A percentile compares a stretch with the other conserved stretches of the same genome.
These are phyloP conservation scores for Colletotrichum sansevieriae DNA, from an alignment of 2,329 filamentous ascomycete species.

Conservation along the genomic window DNA sequence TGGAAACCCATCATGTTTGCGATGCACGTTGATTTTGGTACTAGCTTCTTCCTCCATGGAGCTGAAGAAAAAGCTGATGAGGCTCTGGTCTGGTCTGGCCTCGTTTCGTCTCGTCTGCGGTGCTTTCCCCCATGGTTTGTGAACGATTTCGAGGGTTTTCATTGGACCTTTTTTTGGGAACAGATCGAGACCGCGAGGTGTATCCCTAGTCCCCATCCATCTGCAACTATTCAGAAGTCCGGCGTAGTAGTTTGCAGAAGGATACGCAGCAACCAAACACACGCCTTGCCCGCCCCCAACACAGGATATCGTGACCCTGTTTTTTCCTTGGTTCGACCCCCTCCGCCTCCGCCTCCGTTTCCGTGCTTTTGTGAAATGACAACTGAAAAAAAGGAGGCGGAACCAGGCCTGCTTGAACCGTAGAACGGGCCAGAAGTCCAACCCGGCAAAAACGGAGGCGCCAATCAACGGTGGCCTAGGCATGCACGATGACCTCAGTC, in stretches of 20 bases:
- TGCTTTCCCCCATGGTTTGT: neutral
- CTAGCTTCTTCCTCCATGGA: constrained; percentile 2
- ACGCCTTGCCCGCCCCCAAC: constrained; percentile 2
- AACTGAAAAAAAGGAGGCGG: neutral
- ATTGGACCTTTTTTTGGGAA: neutral
- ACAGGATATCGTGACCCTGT: neutral
- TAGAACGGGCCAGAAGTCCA: neutral
- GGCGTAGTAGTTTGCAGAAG: neutral
- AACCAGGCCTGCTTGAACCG: neutral
- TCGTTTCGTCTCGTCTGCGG: neutral
- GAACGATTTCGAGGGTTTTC: neutral
- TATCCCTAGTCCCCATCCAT: neutral
- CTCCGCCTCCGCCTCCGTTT: neutral
- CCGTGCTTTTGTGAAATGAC: neutral
- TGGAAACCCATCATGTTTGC: neutral
- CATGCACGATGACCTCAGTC: constrained; percentile 37
- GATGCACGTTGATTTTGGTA: neutral
- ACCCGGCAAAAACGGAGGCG: constrained; percentile 16
- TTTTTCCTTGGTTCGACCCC: neutral
- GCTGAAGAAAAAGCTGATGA: constrained; percentile 14
- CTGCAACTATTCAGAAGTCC: neutral
- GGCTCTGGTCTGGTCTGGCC: constrained; percentile 7
- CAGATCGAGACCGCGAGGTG: constrained; percentile 23
- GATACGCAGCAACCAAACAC: constrained; percentile 30
- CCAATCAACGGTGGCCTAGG: constrained; percentile 6